Conservation (phyloP, 305 asterid species). For the Fraxinus floribunda region DNA sequence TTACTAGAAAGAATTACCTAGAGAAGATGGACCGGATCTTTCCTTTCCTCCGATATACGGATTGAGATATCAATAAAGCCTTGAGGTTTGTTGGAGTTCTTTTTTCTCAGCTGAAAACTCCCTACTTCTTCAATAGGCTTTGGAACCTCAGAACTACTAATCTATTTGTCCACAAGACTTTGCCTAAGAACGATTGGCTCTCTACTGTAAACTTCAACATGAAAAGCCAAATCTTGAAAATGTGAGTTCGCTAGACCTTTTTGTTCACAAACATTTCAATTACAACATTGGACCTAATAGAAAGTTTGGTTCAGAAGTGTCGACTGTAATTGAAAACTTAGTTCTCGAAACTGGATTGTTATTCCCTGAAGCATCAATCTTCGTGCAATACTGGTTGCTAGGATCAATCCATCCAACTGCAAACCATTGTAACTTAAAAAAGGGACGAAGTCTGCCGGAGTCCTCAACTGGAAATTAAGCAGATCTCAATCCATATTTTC, state of each 20-base stretch:
- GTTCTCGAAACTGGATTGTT: slow-evolving; percentile 68
- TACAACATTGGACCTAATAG: too few species aligned
- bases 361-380: slow-evolving; percentile 58
- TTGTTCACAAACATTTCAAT: too few species aligned
- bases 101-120: slow-evolving; percentile 72
- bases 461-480: slow-evolving; percentile 68
- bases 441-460: slow-evolving; percentile 42
- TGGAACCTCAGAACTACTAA: slow-evolving; percentile 31
- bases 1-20: slow-evolving; percentile 34
- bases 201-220: slow-evolving; percentile 69
- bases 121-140: slow-evolving; percentile 70
- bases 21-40: slow-evolving; percentile 46
- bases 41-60: slow-evolving; percentile 53
- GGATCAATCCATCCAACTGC: slow-evolving; percentile 77
- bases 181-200: slow-evolving; percentile 66
- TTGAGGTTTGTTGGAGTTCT: slow-evolving; percentile 51
- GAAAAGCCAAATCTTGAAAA: slow-evolving; percentile 45
- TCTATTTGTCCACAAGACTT: slow-evolving; percentile 58
- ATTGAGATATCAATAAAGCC: slow-evolving; percentile 69
- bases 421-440: slow-evolving; percentile 72
- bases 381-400: slow-evolving; percentile 61
- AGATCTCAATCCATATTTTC: slow-evolving; percentile 59
- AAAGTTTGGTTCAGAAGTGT: slow-evolving; percentile 33
- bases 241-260: too few species aligned
- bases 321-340: slow-evolving; percentile 43